Percentiles rank a stretch among this genome's conserved stretches.
Evolutionary conservation across 1,139 yeast genomes (phyloP).

Genomic region (Zygosaccharomyces sapae): DNA sequence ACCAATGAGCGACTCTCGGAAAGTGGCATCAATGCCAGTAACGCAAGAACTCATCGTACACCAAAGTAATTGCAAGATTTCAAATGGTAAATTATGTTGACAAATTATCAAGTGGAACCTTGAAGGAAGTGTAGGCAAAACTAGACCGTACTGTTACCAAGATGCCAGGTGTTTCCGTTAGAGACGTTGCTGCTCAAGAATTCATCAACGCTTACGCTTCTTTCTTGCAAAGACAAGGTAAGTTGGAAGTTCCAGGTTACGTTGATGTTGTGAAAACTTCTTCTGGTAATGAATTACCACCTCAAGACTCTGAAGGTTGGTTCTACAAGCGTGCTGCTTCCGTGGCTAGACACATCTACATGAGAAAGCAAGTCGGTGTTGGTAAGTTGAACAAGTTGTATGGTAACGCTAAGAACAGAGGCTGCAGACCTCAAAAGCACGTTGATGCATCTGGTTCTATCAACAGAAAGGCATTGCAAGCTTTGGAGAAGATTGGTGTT

Average conservation of each 20-base stretch:
- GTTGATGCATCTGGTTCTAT: slow-evolving; percentile 98
- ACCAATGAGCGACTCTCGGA: background rate
- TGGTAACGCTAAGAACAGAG: slow-evolving; percentile 99
- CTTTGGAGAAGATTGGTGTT: slow-evolving; percentile 97
- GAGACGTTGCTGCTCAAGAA: slow-evolving; percentile 99
- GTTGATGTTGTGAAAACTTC: slow-evolving; percentile 99
- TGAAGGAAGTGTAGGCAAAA: slow-evolving; percentile 6
- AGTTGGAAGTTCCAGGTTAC: slow-evolving; percentile 99
- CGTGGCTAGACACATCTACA: slow-evolving; percentile 99
- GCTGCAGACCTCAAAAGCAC: slow-evolving; percentile 98
- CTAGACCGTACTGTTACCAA: slow-evolving; percentile 36
- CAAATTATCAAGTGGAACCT: slow-evolving; percentile 2
- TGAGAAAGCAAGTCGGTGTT: slow-evolving; percentile 99
- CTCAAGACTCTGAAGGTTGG: slow-evolving; percentile 99
- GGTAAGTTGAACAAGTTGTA: slow-evolving; percentile 98
- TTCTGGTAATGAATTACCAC: slow-evolving; percentile 98
- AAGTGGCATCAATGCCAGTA: slow-evolving; percentile 4
- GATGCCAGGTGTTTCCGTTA: slow-evolving; percentile 99
- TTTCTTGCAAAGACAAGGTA: slow-evolving; percentile 99
- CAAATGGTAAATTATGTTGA: background rate
- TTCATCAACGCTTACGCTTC: slow-evolving; percentile 99
- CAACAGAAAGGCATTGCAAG: slow-evolving; percentile 97
- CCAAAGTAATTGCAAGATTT: slow-evolving; percentile 2
- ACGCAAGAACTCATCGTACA: slow-evolving; percentile 1
- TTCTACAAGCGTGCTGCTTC: slow-evolving; percentile 99